Base-by-base conservation (phyloP, 129 eudicot genomes). In the Arctium lappa region DNA sequence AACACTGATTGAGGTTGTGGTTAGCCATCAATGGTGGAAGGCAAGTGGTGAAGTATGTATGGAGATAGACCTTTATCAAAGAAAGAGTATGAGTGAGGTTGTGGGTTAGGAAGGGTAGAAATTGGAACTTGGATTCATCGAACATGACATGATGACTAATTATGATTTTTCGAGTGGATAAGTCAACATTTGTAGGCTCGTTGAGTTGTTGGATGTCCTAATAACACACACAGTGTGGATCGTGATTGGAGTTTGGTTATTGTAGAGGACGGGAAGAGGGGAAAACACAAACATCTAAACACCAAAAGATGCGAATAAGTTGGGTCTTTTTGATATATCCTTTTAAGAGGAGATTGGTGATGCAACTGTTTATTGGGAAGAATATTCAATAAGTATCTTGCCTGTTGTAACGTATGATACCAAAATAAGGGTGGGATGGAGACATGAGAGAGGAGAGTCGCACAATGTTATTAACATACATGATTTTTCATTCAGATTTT, bases 221-320 rank as follows among this genome's bases (percentile, higher is more conserved):
- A 10, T 10, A 83, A 83, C 2, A 83, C 73, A 34, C 74, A 77
- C 16, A 73, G 60, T 1, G 65, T 71, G 27, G 87, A 84, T 1
- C 65, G 6, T 12, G 83, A 13, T 10, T 69, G 72, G 76, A 62
- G 40, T 81, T 85, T 27, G 82, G 31, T 3, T 31, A 32, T 22
- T 15, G 71, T 6, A 77, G 38, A 5, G 75, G 12, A 39, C 0
- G 37, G 68, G 10, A 81, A 42, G 15, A 46, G 30, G 1, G 86
- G 80, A 29, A 11, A 81, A 60, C 86, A 81, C 5, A 85, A 32
- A 18, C 88, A 85, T 68, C 85, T 65, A 80, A 85, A 77, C 0
- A 77, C 75, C 31, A 72, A 50, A 3, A 80, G 82, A 16, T 80
- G 78, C 48, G 27, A 5, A 31, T 65, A 85, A 16, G 79, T 0